Conservation (phyloP, 768 basidiomycete species). For the Fistulinella prunicolor region DNA sequence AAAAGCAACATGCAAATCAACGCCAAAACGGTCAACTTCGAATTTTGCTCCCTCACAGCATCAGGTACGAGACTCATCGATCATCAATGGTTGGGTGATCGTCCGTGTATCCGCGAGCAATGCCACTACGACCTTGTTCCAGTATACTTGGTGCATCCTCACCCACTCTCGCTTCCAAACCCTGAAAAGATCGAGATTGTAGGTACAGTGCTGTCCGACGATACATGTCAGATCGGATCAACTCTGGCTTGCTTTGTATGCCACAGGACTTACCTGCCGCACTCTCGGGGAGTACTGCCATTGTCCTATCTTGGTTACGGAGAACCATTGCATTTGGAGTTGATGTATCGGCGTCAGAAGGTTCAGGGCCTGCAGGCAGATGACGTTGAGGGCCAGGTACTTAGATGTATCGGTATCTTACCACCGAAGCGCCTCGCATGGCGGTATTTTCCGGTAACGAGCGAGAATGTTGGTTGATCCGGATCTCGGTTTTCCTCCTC, state of each 20-base stretch:
- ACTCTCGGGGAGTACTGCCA: constrained; percentile 57
- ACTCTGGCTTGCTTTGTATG: constrained; percentile 2
- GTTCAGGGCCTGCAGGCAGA: constrained; percentile 8
- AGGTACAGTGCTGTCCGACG: constrained; percentile 60
- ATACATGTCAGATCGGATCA: constrained; percentile 6
- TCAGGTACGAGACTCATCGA: no score
- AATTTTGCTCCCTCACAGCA: no score
- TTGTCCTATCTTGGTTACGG: constrained; percentile 60
- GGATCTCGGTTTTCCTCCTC: constrained; percentile 48
- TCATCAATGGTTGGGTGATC: constrained; percentile 22
- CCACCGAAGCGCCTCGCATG: constrained; percentile 68
- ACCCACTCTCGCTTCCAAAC: constrained; percentile 75
- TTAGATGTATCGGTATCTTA: constrained; percentile 6
- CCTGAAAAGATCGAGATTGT: constrained; percentile 70
- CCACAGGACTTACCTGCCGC: constrained; percentile 58
- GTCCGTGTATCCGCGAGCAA: constrained; percentile 83
- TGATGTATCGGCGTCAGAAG: constrained; percentile 16
- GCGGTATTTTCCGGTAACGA: constrained; percentile 82
- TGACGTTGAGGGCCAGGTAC: not conserved
- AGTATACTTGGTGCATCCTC: constrained; percentile 76
- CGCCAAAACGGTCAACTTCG: not conserved
- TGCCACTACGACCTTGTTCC: constrained; percentile 88
- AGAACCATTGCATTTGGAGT: constrained; percentile 48
- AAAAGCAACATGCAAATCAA: not conserved
- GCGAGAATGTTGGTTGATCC: constrained; percentile 80